Evolutionary conservation across 2,329 filamentous ascomycete genomes (phyloP).

Genomic region (Fonsecaea nubica): DNA sequence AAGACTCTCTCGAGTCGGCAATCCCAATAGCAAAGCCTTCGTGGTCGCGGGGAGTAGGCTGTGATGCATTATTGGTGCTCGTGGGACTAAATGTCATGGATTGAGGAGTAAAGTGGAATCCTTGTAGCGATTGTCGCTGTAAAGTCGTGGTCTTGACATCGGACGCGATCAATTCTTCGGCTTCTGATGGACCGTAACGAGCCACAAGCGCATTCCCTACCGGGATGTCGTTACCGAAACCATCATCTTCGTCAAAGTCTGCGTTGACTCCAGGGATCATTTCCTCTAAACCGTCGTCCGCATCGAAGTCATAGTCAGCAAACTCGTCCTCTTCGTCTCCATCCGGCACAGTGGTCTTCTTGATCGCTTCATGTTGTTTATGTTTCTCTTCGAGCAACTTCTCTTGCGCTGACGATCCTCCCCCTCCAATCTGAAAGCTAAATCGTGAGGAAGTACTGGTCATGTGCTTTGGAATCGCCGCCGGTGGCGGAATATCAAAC

Average conservation of each 20-base stretch:
- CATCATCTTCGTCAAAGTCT: conserved; percentile 52
- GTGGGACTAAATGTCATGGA: conserved; percentile 41
- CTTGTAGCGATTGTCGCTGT: conserved; percentile 33
- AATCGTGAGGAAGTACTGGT: conserved; percentile 68
- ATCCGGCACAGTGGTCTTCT: conserved; percentile 44
- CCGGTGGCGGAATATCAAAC: conserved; percentile 32
- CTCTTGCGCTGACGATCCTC: conserved; percentile 66
- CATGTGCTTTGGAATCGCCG: conserved; percentile 54
- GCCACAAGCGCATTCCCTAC: conserved; percentile 28
- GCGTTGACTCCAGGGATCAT: conserved; percentile 57
- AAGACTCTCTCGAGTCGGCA: conserved; percentile 34
- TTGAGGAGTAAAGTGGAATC: conserved; percentile 41
- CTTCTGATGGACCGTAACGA: conserved; percentile 22
- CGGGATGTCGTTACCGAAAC: conserved; percentile 40
- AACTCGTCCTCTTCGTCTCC: conserved; percentile 44
- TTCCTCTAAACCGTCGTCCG: conserved; percentile 55
- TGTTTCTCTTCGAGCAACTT: conserved; percentile 69
- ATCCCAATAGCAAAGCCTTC: conserved; percentile 39
- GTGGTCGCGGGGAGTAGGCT: conserved; percentile 41
- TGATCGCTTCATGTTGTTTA: conserved; percentile 59
- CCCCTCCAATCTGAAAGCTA: conserved; percentile 67
- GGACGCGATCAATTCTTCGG: conserved; percentile 7
- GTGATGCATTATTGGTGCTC: conserved; percentile 40
- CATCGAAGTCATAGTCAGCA: conserved; percentile 52
- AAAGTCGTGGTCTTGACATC: conserved; percentile 43